A percentile compares a stretch with the other conserved stretches of the same genome.
Conservation (phyloP, 1,284 basidiomycete genomes). For the Cutaneotrichosporon dermatis region DNA sequence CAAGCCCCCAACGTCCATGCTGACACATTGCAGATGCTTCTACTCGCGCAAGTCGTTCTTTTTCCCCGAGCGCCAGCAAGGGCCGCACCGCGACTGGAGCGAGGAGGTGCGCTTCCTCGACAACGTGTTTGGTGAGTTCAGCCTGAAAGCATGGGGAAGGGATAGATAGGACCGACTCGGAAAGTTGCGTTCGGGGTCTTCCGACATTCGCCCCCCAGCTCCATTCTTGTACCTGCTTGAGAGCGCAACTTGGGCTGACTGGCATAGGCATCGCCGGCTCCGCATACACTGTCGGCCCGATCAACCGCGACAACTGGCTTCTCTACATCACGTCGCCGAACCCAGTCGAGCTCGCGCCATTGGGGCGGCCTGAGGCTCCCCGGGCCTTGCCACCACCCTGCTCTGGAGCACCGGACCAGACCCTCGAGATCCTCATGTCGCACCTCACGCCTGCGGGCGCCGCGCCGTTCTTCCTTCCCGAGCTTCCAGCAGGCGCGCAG, state of each 20-base stretch:
- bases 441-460: conserved; percentile 74
- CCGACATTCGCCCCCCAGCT: too few species aligned
- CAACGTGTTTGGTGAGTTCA: conserved; percentile 55
- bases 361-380: not conserved
- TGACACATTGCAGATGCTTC: conserved; percentile 57
- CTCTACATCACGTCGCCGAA: conserved; percentile 78
- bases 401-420: conserved; percentile 62
- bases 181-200: too few species aligned
- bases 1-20: not conserved
- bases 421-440: conserved; percentile 98
- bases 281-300: conserved; percentile 95
- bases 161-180: too few species aligned
- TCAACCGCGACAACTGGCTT: conserved; percentile 98
- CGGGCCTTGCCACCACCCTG: conserved; percentile 10
- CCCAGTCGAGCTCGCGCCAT: conserved; percentile 8
- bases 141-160: too few species aligned
- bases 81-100: conserved; percentile 92
- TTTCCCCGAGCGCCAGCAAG: conserved; percentile 94
- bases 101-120: conserved; percentile 90
- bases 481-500: conserved; percentile 7
- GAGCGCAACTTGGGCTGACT: too few species aligned
- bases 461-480: conserved; percentile 69
- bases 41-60: conserved; percentile 99
- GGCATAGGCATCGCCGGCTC: conserved; percentile 60
- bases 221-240: too few species aligned